Evolutionary conservation across 129 eudicot genomes (phyloP).

Genomic region (Flaveria sonorensis): DNA sequence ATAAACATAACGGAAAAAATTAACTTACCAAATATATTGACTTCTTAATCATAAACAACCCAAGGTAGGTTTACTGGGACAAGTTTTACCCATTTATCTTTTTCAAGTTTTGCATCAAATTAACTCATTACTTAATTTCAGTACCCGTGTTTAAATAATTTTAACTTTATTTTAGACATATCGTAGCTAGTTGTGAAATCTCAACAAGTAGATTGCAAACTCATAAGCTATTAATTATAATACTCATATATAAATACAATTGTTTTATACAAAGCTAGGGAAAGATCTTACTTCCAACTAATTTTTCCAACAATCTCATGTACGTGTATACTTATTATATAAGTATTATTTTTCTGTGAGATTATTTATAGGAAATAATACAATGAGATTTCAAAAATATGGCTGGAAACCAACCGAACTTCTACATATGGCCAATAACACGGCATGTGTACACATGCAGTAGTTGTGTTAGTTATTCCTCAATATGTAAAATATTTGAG

Average conservation of each 20-base stretch:
- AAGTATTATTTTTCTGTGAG: not conserved
- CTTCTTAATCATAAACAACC: too few species aligned
- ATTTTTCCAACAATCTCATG: not conserved
- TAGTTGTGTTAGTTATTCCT: slow-evolving; percentile 35
- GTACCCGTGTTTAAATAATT: too few species aligned
- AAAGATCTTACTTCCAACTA: too few species aligned
- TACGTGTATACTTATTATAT: not conserved
- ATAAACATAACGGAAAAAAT: too few species aligned
- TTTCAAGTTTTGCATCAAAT: too few species aligned
- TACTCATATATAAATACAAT: too few species aligned
- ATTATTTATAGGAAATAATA: slow-evolving; percentile 3
- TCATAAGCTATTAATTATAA: not conserved
- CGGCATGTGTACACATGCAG: slow-evolving; percentile 31
- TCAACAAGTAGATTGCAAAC: not conserved
- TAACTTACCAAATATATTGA: too few species aligned
- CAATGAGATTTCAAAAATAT: not conserved
- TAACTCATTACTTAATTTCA: too few species aligned
- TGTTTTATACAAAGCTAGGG: not conserved
- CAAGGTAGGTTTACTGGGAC: too few species aligned
- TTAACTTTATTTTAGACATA: too few species aligned
- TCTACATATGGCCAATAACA: slow-evolving; percentile 26
- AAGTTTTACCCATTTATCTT: too few species aligned
- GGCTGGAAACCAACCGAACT: slow-evolving; percentile 16
- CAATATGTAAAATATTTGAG: slow-evolving; percentile 11
- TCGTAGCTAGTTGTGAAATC: too few species aligned